phyloP scores from a whole-genome alignment of 257 asterid species.

The Primulina eburnea region DNA sequence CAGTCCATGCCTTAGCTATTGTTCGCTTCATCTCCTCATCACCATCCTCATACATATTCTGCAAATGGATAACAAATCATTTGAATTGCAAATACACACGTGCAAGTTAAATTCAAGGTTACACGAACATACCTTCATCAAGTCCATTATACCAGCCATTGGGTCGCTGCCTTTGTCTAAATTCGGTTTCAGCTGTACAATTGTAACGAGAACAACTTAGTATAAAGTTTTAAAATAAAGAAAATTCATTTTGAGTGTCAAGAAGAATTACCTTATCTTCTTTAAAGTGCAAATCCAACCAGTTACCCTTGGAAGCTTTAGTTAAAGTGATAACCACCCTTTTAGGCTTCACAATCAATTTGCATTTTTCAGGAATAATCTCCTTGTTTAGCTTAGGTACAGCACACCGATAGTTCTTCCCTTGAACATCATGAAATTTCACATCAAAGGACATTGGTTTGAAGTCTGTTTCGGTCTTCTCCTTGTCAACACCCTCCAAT shows the following conservation, averaged over 20 bases:
- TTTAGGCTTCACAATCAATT: conserved; percentile 68
- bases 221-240: too few species aligned
- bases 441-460: conserved; percentile 66
- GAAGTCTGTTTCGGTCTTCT: conserved; percentile 63
- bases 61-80: conserved; percentile 15
- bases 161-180: conserved; percentile 72
- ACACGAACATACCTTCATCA: conserved; percentile 63
- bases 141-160: conserved; percentile 89
- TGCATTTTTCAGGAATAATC: conserved; percentile 76
- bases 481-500: conserved; percentile 78
- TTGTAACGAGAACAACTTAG: not conserved
- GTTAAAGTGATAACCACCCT: conserved; percentile 38
- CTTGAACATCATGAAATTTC: conserved; percentile 72
- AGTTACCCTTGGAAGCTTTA: conserved; percentile 70
- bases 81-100: not conserved
- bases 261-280: conserved; percentile 67
- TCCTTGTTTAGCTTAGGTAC: conserved; percentile 71
- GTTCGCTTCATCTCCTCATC: conserved; percentile 86
- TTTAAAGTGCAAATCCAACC: conserved; percentile 87
- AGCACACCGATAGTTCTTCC: conserved; percentile 82
- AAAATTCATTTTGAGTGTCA: not conserved
- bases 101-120: not conserved
- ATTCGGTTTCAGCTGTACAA: conserved; percentile 60
- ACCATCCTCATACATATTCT: conserved; percentile 89
- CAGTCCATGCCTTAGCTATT: conserved; percentile 87